Evolutionary conservation across 805 yeast genomes (phyloP), one percentile per base, ranked within the genome.

Genomic region (Wickerhamia fluorescens): DNA sequence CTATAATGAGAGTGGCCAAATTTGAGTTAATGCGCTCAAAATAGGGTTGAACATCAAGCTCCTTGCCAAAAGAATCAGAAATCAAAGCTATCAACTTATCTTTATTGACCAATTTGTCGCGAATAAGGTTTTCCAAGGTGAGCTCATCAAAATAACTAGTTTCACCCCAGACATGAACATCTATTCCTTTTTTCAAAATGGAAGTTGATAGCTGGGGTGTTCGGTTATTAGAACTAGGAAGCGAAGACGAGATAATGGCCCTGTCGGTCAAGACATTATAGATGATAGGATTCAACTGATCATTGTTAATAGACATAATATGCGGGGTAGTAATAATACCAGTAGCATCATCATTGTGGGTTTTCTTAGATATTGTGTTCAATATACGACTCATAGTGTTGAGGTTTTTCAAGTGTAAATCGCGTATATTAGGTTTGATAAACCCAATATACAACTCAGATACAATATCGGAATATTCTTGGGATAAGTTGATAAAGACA

Each of bases 211-310:
- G 56, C 27, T 67, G 67, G 1, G 86, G 82, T 1, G 65, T 59
- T 3, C 81, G 70, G 23, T 69, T 62, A 25, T 48, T 47, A 6
- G 61, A 33, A 15, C 83, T 75, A 0, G 98, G 96, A 23, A 92
- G 61, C 0, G 97, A 88, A 0, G 96, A 85, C 1, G 96, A 86
- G 13, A 89, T 78, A 7, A 85, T 68, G 1, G 97, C 86, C 29
- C 97, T 64, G 50, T 92, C 97, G 0, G 99, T 92, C 21, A 92
- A 64, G 10, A 92, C 71, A 49, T 92, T 92, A 53, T 88, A 85
- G 10, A 92, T 75, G 23, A 92, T 70, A 2, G 99, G 98, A 50
- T 92, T 92, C 35, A 78, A 60, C 28, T 71, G 68, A 38, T 63
- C 68, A 34, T 49, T 53, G 29, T 58, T 61, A 20, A 60, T 41